Evolutionary conservation across 306 rosid species (phyloP), one percentile per base, ranked within the genome.

Genomic region (Astragalus membranaceus): DNA sequence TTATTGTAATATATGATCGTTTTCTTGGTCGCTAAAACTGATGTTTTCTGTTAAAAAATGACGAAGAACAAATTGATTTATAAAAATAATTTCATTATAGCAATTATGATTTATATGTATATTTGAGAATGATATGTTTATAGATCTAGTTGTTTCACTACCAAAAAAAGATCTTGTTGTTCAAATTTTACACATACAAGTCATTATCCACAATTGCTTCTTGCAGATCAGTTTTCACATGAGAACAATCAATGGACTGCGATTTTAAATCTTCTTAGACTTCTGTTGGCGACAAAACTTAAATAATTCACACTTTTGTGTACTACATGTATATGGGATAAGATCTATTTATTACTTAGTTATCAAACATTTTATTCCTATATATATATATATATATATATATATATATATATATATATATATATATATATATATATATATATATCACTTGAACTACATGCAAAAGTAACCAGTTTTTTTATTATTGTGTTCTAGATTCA

Each of bases 211-310:
- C 54, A 52, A 23, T 74, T 75, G 43, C 55, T 20, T 76, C 74
- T 77, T 30, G 48, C 73, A 1, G 70, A 66, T 78, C 69, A 47
- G 16, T 65, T 64, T 73, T 88, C 89, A 83, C 88, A 89, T 76
- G 88, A 78, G 70, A 70, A 78, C 75, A 80, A 84, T 82, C 91
- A 71, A 63, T 42, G 23, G 46, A 68, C 17, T 47, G 16, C 7
- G 73, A 79, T 85, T 66, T 69, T 75, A 51, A 75, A 80, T 75
- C 78, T 82, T n/a, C n/a, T n/a, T n/a, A n/a, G n/a, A n/a, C n/a
- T n/a, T n/a, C n/a, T n/a, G n/a, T n/a, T n/a, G n/a, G n/a, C n/a
- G n/a, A n/a, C n/a, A n/a, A n/a, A n/a, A n/a, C n/a, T n/a, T n/a
- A n/a, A n/a, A n/a, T n/a, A n/a, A 9, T 11, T 26, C 12, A 54